Percentiles rank a stretch among this genome's conserved stretches.
Conservation (phyloP, 257 asterid species). For the Salvia splendens region DNA sequence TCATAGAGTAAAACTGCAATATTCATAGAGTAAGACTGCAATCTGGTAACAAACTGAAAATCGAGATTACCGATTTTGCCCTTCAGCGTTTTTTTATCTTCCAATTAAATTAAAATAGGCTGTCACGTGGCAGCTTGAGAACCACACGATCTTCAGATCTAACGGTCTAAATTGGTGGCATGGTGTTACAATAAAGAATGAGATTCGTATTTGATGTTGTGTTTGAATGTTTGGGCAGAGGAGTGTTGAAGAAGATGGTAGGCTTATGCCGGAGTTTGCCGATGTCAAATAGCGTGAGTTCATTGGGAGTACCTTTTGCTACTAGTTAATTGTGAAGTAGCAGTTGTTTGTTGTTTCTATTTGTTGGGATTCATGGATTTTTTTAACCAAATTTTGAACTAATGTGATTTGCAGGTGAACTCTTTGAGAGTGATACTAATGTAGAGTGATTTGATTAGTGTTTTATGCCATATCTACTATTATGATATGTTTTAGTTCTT, state of each 20-base stretch:
- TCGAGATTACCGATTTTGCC: no score
- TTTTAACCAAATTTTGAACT: not conserved
- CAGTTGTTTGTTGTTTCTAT: not conserved
- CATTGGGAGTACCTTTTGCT: not conserved
- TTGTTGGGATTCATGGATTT: not conserved
- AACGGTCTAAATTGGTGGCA: no score
- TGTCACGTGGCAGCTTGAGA: no score
- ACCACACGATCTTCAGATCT: no score
- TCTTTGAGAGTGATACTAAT: slow-evolving; percentile 69
- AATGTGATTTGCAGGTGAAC: slow-evolving; percentile 63
- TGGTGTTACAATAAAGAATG: no score
- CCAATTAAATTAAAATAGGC: no score
- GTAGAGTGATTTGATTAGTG: slow-evolving; percentile 31
- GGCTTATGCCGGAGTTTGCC: slow-evolving; percentile 77
- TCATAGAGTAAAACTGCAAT: no score
- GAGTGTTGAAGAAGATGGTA: slow-evolving; percentile 72
- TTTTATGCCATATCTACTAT: no score
- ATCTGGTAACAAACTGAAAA: no score
- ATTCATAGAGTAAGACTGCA: no score
- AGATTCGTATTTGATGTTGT: slow-evolving; percentile 4
- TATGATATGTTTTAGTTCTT: not conserved
- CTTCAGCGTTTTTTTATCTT: no score
- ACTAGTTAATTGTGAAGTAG: slow-evolving; percentile 12
- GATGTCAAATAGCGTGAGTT: slow-evolving; percentile 83
- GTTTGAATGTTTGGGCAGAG: slow-evolving; percentile 48